These are phyloP conservation scores for Talaromyces trachyspermus DNA, from an alignment of 495 filamentous ascomycete species.

Conservation along the genomic window DNA sequence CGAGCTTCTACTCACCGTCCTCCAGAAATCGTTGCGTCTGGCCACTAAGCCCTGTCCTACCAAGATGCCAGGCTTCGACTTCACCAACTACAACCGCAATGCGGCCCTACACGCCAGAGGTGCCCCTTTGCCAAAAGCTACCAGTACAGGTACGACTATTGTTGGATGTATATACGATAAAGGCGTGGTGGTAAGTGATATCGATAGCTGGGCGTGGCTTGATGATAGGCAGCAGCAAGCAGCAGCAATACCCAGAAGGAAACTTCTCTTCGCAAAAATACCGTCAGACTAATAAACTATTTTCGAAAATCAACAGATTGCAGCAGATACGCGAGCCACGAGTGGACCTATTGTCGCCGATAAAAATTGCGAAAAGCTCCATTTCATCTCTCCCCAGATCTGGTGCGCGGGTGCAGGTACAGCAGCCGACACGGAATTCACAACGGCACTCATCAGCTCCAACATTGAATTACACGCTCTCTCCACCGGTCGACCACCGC, in stretches of 20 bases:
- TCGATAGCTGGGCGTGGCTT: background rate
- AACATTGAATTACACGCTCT: constrained; percentile 95
- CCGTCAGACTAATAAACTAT: no score
- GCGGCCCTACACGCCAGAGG: constrained; percentile 87
- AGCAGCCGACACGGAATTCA: constrained; percentile 98
- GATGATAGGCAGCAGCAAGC: background rate
- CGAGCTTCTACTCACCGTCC: background rate
- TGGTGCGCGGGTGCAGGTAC: constrained; percentile 99
- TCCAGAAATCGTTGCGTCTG: background rate
- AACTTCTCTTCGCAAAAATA: no score
- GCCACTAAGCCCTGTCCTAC: constrained; percentile 14
- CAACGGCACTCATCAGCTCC: constrained; percentile 95
- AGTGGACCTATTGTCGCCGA: constrained; percentile 97
- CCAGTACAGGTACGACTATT: constrained; percentile 98
- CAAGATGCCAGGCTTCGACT: constrained; percentile 97
- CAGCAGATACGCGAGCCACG: constrained; percentile 95
- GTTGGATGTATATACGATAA: constrained; percentile 96
- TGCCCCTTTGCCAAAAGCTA: constrained; percentile 91
- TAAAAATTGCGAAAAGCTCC: constrained; percentile 99
- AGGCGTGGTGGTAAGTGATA: constrained; percentile 72
- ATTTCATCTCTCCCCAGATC: constrained; percentile 98
- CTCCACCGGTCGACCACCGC: constrained; percentile 89
- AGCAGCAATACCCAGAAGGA: background rate
- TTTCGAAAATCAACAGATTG: no score
- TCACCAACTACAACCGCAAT: constrained; percentile 99